Evolutionary conservation across 306 rosid species (phyloP).

Genomic region (Myrica gale): DNA sequence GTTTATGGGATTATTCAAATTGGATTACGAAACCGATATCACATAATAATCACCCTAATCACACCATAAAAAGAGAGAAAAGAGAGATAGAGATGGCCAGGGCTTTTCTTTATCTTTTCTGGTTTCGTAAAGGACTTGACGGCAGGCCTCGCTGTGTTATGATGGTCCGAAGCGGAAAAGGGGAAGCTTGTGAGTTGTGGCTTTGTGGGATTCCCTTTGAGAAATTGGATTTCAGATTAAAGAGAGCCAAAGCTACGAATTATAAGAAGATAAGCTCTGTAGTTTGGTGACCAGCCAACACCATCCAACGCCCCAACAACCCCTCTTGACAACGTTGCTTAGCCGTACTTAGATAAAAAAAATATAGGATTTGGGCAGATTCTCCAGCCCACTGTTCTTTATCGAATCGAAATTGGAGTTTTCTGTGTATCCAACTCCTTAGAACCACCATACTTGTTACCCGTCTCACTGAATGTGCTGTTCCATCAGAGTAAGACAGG

Average conservation of each 20-base stretch:
- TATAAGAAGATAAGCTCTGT: background rate
- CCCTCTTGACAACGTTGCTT: slow-evolving; percentile 16
- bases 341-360: background rate
- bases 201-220: background rate
- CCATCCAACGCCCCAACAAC: slow-evolving; percentile 30
- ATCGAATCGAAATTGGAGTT: background rate
- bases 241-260: slow-evolving; percentile 3
- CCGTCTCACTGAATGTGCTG: no score
- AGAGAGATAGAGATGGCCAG: background rate
- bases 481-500: background rate
- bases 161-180: slow-evolving; percentile 8
- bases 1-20: background rate
- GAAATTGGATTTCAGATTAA: slow-evolving; percentile 6
- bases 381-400: background rate
- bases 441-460: no score
- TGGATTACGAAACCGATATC: background rate
- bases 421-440: no score
- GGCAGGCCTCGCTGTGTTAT: no score
- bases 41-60: background rate
- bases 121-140: background rate
- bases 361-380: no score
- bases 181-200: background rate
- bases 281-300: slow-evolving; percentile 34
- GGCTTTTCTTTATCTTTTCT: background rate
- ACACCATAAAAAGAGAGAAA: background rate